Conservation (phyloP, 306 rosid genomes). For the Quercus suber region DNA sequence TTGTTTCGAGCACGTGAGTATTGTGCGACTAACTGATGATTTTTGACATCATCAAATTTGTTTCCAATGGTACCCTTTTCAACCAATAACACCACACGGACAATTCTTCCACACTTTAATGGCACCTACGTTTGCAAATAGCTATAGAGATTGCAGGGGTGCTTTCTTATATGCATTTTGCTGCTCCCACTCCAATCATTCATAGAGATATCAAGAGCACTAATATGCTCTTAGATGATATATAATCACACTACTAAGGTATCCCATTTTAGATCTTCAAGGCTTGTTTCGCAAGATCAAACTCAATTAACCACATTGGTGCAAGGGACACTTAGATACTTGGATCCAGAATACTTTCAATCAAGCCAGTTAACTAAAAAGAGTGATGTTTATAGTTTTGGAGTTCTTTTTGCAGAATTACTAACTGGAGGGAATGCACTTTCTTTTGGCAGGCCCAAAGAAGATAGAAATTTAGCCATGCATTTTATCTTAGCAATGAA, state of each 20-base stretch:
- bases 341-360: constrained; percentile 36
- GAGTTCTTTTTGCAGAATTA: constrained; percentile 26
- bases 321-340: constrained; percentile 47
- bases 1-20: too few species aligned
- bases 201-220: too few species aligned
- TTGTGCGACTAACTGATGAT: too few species aligned
- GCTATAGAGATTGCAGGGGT: constrained; percentile 24
- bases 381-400: too few species aligned
- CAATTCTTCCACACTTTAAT: background rate
- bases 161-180: constrained; percentile 38
- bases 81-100: constrained; percentile 10
- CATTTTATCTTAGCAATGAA: constrained; percentile 27
- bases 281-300: constrained; percentile 37
- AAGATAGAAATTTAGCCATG: constrained; percentile 17
- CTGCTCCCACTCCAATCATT: background rate
- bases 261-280: constrained; percentile 44
- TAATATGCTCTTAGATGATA: constrained; percentile 4
- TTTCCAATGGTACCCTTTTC: constrained; percentile 34
- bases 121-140: constrained; percentile 35
- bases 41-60: constrained; percentile 12
- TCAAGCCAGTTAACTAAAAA: constrained; percentile 6
- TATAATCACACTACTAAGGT: constrained; percentile 28
- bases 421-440: constrained; percentile 29
- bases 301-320: constrained; percentile 29
- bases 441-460: constrained; percentile 11